A percentile compares a stretch with the other conserved stretches of the same genome.
Conservation (phyloP, 805 yeast species). For the Yarrowia phangngaensis region DNA sequence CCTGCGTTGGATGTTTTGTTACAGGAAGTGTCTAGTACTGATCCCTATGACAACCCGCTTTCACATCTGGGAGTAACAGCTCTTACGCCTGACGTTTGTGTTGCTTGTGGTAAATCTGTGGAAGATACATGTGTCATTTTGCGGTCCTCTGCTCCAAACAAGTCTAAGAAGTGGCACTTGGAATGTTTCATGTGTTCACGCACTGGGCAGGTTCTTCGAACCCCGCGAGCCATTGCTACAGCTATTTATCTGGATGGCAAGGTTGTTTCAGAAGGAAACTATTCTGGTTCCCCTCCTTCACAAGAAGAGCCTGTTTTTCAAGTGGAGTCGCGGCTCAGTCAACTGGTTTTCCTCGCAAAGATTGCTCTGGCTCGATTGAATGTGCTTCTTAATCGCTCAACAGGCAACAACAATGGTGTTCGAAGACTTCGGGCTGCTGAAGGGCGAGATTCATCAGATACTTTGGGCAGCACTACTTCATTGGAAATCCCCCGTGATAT, state of each 20-base stretch:
- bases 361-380: slow-evolving; percentile 72
- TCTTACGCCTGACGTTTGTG: slow-evolving; percentile 69
- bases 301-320: too few species aligned
- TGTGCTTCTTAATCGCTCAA: slow-evolving; percentile 40
- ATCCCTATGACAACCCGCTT: slow-evolving; percentile 35
- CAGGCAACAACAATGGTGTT: neutral
- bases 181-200: slow-evolving; percentile 62
- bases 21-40: slow-evolving; percentile 2
- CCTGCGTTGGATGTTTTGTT: slow-evolving; percentile 14
- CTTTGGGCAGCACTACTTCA: neutral
- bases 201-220: neutral
- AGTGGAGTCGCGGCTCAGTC: slow-evolving; percentile 63
- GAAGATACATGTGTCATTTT: slow-evolving; percentile 75
- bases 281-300: slow-evolving; percentile 37
- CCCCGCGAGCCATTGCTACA: neutral
- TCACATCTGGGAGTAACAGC: slow-evolving; percentile 34
- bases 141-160: slow-evolving; percentile 5
- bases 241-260: slow-evolving; percentile 3
- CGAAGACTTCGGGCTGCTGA: slow-evolving; percentile 5
- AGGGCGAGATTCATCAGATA: slow-evolving; percentile 4
- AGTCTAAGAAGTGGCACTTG: slow-evolving; percentile 67
- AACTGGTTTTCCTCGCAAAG: slow-evolving; percentile 69
- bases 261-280: slow-evolving; percentile 7
- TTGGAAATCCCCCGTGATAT: too few species aligned
- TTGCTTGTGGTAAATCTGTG: slow-evolving; percentile 64